phyloP scores from a whole-genome alignment of 1,284 basidiomycete genomes.

The Ustilago cynodontis region DNA sequence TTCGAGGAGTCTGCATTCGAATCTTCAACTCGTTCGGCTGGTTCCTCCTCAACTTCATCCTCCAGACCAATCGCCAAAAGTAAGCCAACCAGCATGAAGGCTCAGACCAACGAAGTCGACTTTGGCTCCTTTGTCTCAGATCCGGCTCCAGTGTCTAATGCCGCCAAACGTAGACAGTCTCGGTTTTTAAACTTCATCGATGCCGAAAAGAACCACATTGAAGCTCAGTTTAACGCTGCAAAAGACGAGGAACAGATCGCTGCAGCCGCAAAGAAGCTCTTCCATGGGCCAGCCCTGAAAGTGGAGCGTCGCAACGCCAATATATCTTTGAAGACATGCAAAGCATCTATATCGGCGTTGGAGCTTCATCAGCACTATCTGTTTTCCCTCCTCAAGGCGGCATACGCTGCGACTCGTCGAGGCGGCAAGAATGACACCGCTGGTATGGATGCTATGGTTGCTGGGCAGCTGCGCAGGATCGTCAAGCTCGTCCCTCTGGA shows the following conservation, averaged over 20 bases:
- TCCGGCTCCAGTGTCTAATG: not conserved
- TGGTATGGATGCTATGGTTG: slow-evolving; percentile 8
- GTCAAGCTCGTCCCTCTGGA: not conserved
- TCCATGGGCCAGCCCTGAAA: slow-evolving; percentile 1
- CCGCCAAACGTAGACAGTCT: not conserved
- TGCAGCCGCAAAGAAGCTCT: slow-evolving; percentile 4
- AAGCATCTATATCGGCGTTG: not conserved
- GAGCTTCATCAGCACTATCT: slow-evolving; percentile 25
- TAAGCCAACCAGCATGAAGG: not conserved
- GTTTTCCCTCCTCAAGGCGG: not conserved
- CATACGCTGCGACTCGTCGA: not conserved
- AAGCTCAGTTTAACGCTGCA: not conserved
- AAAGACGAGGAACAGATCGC: not conserved
- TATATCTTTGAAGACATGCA: not conserved
- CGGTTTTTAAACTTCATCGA: not conserved
- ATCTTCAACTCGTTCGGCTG: not conserved
- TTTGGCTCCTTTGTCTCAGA: slow-evolving; percentile 6
- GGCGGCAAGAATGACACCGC: not conserved
- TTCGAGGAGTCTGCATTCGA: not conserved
- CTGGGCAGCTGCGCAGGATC: slow-evolving; percentile 1
- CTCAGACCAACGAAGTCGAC: not conserved
- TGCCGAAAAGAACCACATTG: slow-evolving; percentile 2
- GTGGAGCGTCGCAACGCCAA: slow-evolving; percentile 8
- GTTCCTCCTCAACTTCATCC: not conserved
- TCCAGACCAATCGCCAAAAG: not conserved